Evolutionary conservation across 805 yeast genomes (phyloP), one percentile per base, ranked within the genome.

Genomic region (Priceomyces medius): DNA sequence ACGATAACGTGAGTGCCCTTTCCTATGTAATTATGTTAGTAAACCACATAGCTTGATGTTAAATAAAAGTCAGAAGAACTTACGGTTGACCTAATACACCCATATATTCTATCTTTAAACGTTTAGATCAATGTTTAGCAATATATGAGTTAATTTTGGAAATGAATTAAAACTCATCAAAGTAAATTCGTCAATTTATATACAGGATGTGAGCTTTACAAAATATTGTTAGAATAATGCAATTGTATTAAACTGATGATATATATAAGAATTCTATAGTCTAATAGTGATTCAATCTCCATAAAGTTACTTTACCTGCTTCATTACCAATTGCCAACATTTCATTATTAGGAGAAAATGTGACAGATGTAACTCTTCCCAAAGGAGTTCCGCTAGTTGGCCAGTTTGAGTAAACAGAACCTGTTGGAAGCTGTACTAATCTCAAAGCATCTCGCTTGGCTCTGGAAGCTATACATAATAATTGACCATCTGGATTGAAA

Each of bases 311-410:
- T 56, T 79, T 82, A 7, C 99, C 99, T 19, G 81, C 87, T 54
- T 88, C 95, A 55, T 90, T 91, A 47, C 96, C 99, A 1, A 88
- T 79, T 13, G 90, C 88, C 37, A 93, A 61, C 82, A 90, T 79
- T 63, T 88, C 93, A 44, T 82, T 80, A 47, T 79, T 79, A 20
- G 93, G 88, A 32, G 95, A 81, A 63, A 91, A 91, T 12, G 80
- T 77, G 2, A 81, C 83, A 13, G 82, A 64, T 0, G 97, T 87
- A 24, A 93, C 97, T 50, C 84, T 81, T n/a, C 99, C 99, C 50
- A 93, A 74, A 8, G 99, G 98, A 0, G 99, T 91, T 4, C 89
- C 89, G 39, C 91, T 82, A 2, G 98, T 93, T 13, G 99, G 99
- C 99, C 99, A 93, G 69, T 93, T 93, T 37, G 82, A 74, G 66